Evolutionary conservation across 2,329 filamentous ascomycete species (phyloP).

Genomic region (Sarocladium oryzae): DNA sequence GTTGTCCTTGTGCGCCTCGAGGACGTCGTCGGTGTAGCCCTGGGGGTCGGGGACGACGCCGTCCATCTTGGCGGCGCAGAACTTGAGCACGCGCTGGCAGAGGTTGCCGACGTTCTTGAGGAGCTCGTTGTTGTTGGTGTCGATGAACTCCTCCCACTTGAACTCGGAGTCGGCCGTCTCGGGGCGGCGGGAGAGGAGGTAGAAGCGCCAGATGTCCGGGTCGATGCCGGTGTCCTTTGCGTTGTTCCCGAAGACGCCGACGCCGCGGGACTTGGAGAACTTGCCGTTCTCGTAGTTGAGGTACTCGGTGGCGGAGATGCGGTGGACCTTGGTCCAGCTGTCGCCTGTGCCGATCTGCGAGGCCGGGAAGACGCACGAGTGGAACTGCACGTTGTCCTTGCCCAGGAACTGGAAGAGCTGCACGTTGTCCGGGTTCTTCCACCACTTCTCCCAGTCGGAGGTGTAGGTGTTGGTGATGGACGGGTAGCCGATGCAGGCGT

Average conservation of each 20-base stretch:
- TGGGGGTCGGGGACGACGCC: conserved; percentile 58
- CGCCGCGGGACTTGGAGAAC: conserved; percentile 83
- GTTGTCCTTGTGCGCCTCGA: conserved; percentile 51
- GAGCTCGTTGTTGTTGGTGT: conserved; percentile 84
- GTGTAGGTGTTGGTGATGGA: conserved; percentile 92
- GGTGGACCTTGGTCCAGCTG: conserved; percentile 84
- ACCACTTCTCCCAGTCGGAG: conserved; percentile 87
- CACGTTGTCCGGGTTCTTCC: conserved; percentile 83
- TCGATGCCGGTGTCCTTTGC: conserved; percentile 80
- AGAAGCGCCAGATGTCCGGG: conserved; percentile 89
- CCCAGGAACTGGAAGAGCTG: conserved; percentile 93
- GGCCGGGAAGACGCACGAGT: conserved; percentile 86
- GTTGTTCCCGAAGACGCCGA: conserved; percentile 88
- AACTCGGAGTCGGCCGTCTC: conserved; percentile 86
- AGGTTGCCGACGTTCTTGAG: conserved; percentile 70
- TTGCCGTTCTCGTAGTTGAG: conserved; percentile 85
- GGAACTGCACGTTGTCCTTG: conserved; percentile 60
- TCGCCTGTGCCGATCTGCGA: conserved; percentile 79
- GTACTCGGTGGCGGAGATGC: conserved; percentile 81
- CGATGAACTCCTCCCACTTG: conserved; percentile 78
- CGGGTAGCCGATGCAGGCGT: conserved; percentile 90
- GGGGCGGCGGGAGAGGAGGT: conserved; percentile 76
- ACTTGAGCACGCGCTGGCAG: conserved; percentile 68
- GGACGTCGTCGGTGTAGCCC: conserved; percentile 48
- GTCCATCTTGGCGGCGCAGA: conserved; percentile 69